These are phyloP conservation scores for Cinnamomum micranthum DNA, from an alignment of 164 flowering plant species.

Conservation along the genomic window DNA sequence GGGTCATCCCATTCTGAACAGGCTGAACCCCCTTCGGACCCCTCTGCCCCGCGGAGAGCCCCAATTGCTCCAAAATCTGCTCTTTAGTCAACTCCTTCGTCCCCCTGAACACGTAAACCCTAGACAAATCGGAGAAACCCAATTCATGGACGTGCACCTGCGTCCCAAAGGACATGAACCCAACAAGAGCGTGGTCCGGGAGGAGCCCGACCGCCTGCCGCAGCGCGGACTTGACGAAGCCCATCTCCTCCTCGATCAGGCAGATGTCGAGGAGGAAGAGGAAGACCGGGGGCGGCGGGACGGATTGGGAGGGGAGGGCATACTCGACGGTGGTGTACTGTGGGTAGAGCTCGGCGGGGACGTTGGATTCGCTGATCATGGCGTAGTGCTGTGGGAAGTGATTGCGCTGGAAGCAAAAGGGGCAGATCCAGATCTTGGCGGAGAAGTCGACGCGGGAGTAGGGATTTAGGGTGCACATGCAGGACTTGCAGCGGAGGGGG, in stretches of 20 bases:
- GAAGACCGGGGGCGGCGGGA: slow-evolving; percentile 47
- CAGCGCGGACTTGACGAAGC: slow-evolving; percentile 68
- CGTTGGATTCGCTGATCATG: slow-evolving; percentile 55
- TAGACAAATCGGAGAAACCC: slow-evolving; percentile 81
- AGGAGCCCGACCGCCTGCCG: slow-evolving; percentile 66
- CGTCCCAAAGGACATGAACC: slow-evolving; percentile 84
- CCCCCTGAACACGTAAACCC: slow-evolving; percentile 85
- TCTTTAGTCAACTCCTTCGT: slow-evolving; percentile 75
- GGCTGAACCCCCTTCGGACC: slow-evolving; percentile 27
- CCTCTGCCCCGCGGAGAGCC: slow-evolving; percentile 43
- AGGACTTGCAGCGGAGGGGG: slow-evolving; percentile 82
- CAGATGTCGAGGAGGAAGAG: slow-evolving; percentile 83
- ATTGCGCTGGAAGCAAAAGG: slow-evolving; percentile 77
- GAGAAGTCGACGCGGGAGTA: slow-evolving; percentile 67
- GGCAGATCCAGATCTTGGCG: slow-evolving; percentile 95
- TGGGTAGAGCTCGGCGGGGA: slow-evolving; percentile 90
- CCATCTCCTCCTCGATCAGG: slow-evolving; percentile 85
- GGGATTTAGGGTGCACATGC: slow-evolving; percentile 60
- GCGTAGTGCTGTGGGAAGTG: slow-evolving; percentile 80
- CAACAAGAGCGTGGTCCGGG: slow-evolving; percentile 86
- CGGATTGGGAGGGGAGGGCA: slow-evolving; percentile 19
- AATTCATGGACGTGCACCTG: slow-evolving; percentile 96
- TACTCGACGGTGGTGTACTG: slow-evolving; percentile 74
- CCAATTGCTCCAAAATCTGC: slow-evolving; percentile 89
- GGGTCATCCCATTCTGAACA: slow-evolving; percentile 28